Evolutionary conservation across 495 filamentous ascomycete species (phyloP).

Genomic region (Astrothelium subdiscretum): DNA sequence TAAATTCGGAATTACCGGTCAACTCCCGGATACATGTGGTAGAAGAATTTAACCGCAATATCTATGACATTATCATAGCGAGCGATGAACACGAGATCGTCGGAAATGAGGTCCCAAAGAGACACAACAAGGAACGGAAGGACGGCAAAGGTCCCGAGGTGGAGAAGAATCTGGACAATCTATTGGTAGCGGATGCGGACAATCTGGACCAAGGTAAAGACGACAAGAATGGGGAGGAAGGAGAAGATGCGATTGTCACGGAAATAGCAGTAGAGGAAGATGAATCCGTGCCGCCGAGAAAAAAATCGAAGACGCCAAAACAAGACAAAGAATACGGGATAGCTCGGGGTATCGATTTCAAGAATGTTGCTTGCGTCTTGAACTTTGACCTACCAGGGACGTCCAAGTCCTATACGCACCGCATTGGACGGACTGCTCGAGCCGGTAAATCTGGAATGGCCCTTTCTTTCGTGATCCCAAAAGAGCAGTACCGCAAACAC

Average conservation of each 20-base stretch:
- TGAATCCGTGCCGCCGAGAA: conserved; percentile 31
- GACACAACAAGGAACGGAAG: conserved; percentile 22
- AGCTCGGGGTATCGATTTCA: conserved; percentile 91
- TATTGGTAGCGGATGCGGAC: background rate
- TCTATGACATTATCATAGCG: conserved; percentile 96
- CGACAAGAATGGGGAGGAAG: conserved; percentile 18
- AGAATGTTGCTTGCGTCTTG: conserved; percentile 83
- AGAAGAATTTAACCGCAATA: conserved; percentile 89
- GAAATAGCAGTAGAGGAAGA: conserved; percentile 11
- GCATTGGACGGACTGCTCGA: conserved; percentile 85
- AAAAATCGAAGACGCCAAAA: conserved; percentile 48
- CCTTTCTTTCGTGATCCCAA: conserved; percentile 82
- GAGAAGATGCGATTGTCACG: conserved; percentile 19
- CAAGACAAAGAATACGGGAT: conserved; percentile 82
- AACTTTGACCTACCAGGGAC: conserved; percentile 91
- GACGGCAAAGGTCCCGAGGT: conserved; percentile 13
- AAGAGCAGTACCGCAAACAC: conserved; percentile 72
- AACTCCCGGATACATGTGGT: conserved; percentile 90
- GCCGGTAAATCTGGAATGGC: conserved; percentile 87
- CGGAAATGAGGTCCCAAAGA: conserved; percentile 40
- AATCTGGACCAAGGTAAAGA: conserved; percentile 4
- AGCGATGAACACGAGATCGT: conserved; percentile 85
- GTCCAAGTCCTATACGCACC: conserved; percentile 88
- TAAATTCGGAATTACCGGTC: conserved; percentile 91
- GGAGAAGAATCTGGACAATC: conserved; percentile 19